These are phyloP conservation scores for Dictyophora rubrovolvata DNA, from an alignment of 768 basidiomycete genomes.

Conservation along the genomic window DNA sequence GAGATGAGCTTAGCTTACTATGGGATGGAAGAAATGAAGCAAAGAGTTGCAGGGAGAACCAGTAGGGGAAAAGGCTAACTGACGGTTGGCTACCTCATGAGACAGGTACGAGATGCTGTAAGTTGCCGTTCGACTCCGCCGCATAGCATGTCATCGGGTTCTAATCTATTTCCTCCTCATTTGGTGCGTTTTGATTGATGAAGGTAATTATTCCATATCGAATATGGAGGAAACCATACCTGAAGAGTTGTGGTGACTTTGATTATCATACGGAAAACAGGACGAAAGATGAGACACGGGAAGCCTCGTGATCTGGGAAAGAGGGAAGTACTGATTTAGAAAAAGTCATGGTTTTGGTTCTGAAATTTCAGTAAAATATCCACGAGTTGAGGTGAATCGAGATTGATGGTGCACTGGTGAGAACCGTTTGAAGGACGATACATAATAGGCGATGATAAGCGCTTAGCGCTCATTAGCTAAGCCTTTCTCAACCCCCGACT, in stretches of 20 bases:
- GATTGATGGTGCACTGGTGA: neutral
- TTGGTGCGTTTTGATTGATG: neutral
- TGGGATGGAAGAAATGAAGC: neutral
- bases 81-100: neutral
- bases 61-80: neutral
- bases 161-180: neutral
- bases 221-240: neutral
- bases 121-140: neutral
- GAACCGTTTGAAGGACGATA: neutral
- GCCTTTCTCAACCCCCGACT: neutral
- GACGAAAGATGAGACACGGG: too few relatives aligned
- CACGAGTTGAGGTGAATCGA: neutral
- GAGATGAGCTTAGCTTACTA: neutral
- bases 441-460: neutral
- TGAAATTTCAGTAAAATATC: neutral
- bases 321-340: neutral
- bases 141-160: neutral
- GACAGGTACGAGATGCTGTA: neutral
- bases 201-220: neutral
- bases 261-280: too few relatives aligned
- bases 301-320: too few relatives aligned
- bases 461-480: neutral
- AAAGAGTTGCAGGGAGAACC: neutral
- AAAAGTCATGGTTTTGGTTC: neutral
- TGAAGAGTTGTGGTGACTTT: neutral